A percentile compares a stretch with the other conserved stretches of the same genome.
Conservation (phyloP, 2,329 filamentous ascomycete genomes). For the Rugonectria rugulosa region DNA sequence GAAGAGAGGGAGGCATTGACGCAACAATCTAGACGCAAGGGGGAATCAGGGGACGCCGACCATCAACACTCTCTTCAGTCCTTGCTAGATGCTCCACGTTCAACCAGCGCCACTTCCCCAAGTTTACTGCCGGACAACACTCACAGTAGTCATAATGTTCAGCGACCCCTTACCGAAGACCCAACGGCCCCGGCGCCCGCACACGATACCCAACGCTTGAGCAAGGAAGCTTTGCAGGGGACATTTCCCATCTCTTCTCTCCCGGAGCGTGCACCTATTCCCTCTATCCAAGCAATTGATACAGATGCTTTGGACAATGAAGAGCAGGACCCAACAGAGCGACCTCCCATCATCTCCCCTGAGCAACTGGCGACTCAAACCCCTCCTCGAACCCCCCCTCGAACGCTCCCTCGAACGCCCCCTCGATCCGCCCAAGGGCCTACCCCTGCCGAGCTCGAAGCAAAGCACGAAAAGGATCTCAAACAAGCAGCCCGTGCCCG, state of each 20-base stretch:
- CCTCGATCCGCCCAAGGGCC: slow-evolving; percentile 4
- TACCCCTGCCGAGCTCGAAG: slow-evolving; percentile 17
- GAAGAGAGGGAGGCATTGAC: not conserved
- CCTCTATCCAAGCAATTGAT: not conserved
- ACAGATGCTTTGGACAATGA: not conserved
- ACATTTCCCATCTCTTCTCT: not conserved
- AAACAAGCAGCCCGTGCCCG: slow-evolving; percentile 68
- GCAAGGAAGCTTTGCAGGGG: not conserved
- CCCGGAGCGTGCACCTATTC: not conserved
- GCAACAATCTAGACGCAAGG: not conserved
- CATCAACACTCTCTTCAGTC: slow-evolving; percentile 13
- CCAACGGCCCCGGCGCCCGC: not conserved
- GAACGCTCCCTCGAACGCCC: too few relatives aligned
- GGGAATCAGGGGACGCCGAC: not conserved
- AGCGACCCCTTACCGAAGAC: not conserved
- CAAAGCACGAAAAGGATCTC: slow-evolving; percentile 36
- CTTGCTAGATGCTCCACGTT: slow-evolving; percentile 7
- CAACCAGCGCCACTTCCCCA: not conserved
- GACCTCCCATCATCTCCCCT: not conserved
- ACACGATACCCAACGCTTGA: not conserved
- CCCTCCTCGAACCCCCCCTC: not conserved
- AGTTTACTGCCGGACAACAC: not conserved
- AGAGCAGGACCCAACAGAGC: not conserved
- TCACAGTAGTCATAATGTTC: not conserved
- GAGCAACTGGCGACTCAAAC: not conserved